phyloP scores from a whole-genome alignment of 805 yeast genomes.

The Starmera dryadoides region DNA sequence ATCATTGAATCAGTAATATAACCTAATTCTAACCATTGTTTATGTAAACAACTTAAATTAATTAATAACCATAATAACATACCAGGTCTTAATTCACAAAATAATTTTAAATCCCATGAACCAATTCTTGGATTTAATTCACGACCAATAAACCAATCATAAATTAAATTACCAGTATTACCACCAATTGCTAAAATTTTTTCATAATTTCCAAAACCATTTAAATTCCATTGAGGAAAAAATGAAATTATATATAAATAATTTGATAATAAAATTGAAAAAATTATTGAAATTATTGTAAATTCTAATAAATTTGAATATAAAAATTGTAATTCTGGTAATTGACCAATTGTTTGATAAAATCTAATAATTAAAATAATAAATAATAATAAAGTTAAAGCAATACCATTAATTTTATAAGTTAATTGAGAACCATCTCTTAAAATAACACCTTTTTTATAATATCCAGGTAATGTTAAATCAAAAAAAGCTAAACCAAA shows the following conservation, averaged over 20 bases:
- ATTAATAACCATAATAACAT: slow-evolving; percentile 78
- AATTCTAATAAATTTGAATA: slow-evolving; percentile 64
- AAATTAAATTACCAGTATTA: slow-evolving; percentile 64
- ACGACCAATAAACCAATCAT: slow-evolving; percentile 96
- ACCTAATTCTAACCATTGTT: slow-evolving; percentile 61
- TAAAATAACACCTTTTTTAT: slow-evolving; percentile 55
- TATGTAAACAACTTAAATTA: slow-evolving; percentile 73
- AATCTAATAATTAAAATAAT: slow-evolving; percentile 44
- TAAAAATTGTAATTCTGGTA: slow-evolving; percentile 78
- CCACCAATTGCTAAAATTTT: slow-evolving; percentile 82
- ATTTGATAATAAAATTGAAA: slow-evolving; percentile 55
- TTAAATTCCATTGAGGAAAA: slow-evolving; percentile 41
- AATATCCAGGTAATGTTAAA: slow-evolving; percentile 56
- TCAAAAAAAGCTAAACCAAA: slow-evolving; percentile 57
- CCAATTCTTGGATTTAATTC: slow-evolving; percentile 91
- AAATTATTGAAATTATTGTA: slow-evolving; percentile 52
- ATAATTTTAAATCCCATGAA: slow-evolving; percentile 78
- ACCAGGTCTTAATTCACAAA: slow-evolving; percentile 94
- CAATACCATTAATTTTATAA: slow-evolving; percentile 79
- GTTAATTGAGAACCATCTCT: slow-evolving; percentile 67
- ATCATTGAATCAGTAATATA: slow-evolving; percentile 63
- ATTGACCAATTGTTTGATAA: slow-evolving; percentile 37
- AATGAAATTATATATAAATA: slow-evolving; percentile 66
- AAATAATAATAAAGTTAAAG: slow-evolving; percentile 36
- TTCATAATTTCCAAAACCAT: slow-evolving; percentile 52